Evolutionary conservation across 345 rosid genomes (phyloP), one percentile per base, ranked within the genome.

Genomic region (Salix brachista): DNA sequence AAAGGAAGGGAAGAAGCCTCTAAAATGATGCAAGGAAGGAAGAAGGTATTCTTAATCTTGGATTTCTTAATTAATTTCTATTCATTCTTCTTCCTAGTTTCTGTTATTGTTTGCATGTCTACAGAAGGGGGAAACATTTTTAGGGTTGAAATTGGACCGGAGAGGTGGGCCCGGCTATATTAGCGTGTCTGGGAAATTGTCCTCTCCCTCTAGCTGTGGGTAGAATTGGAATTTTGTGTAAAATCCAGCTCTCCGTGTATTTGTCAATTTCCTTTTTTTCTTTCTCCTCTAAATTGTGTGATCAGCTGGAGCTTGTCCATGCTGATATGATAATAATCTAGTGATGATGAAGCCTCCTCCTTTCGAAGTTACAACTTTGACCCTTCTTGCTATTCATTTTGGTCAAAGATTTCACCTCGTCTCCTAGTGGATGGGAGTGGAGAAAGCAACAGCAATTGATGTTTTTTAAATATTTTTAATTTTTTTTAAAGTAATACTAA

Each of bases 101-200:
- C 67, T 79, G 76, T 71, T 73, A 36, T 54, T 77, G 65, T 77
- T 81, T 50, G 60, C 70, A 77, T 80, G 75, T 71, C 70, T 64
- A 37, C 79, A 73, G 68, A 64, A 75, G 70, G 65, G 74, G 72
- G 81, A 79, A 71, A 34, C 37, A 73, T 34, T 65, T 11, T 79
- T 77, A 86, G 83, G 79, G 79, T 77, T 69, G 73, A 75, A 78
- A 73, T 75, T 54, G 83, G 88, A 75, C 80, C 65, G 80, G 88
- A 83, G 91, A 87, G 91, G 74, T 79, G 79, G 82, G 75, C 90
- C 91, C 78, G 82, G 88, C 92, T 80, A 80, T 89, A 84, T 89
- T 91, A 86, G 91, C 70, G 72, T 83, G 94, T 87, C 87, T 74
- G 91, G 92, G 91, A 72, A 82, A 65, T 67, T n/a, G 72, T 77